Percentiles rank a stretch among this genome's conserved stretches.
Evolutionary conservation across 345 rosid genomes (phyloP).

Genomic region (Limnanthes douglasii): DNA sequence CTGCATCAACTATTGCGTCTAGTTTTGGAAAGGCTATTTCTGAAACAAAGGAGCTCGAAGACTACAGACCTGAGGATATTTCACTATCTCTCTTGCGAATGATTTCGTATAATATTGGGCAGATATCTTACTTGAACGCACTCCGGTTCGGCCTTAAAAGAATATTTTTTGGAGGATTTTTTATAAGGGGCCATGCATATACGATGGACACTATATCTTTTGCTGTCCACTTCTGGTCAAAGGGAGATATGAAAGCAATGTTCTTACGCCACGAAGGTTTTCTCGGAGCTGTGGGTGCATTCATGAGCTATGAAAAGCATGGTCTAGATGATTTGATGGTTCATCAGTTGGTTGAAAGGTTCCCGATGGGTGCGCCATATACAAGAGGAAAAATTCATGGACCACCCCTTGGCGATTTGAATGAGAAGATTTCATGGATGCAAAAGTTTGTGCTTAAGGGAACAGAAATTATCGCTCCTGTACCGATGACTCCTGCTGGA

Average conservation of each 20-base stretch:
- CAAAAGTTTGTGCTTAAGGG: constrained; percentile 89
- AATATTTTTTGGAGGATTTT: constrained; percentile 95
- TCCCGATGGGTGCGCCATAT: constrained; percentile 99
- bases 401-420: constrained; percentile 87
- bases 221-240: constrained; percentile 98
- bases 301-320: constrained; percentile 97
- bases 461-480: constrained; percentile 95
- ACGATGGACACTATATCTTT: constrained; percentile 99
- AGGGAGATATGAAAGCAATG: constrained; percentile 93
- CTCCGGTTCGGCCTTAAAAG: constrained; percentile 91
- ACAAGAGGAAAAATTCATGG: constrained; percentile 96
- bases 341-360: constrained; percentile 98
- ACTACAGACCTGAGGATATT: constrained; percentile 93
- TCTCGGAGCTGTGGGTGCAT: constrained; percentile 94
- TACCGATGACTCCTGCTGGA: constrained; percentile 87
- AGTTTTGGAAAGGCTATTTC: constrained; percentile 97
- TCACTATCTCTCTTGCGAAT: constrained; percentile 92
- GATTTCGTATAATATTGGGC: constrained; percentile 98
- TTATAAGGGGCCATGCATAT: constrained; percentile 97
- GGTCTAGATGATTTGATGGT: constrained; percentile 97
- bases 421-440: constrained; percentile 99
- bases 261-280: constrained; percentile 98
- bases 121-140: constrained; percentile 89
- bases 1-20: constrained; percentile 97
- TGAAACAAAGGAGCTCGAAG: constrained; percentile 82